A percentile compares a stretch with the other conserved stretches of the same genome.
phyloP scores from a whole-genome alignment of 257 asterid genomes.

The Solanum raphanifolium region DNA sequence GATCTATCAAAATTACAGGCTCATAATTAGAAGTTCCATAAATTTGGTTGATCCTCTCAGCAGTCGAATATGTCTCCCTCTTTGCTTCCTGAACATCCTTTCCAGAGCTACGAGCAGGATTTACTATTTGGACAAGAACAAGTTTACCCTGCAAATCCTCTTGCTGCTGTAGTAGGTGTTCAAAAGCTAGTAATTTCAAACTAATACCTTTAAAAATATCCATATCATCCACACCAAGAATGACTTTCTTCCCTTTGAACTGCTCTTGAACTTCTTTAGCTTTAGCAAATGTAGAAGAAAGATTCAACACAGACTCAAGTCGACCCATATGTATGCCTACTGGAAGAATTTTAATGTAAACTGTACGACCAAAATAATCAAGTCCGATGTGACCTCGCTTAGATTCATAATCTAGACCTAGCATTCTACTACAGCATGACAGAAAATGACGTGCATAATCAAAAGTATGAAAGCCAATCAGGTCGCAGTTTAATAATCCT shows the following conservation, averaged over 20 bases:
- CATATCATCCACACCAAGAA: constrained; percentile 94
- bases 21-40: constrained; percentile 46
- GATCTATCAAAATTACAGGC: constrained; percentile 73
- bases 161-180: constrained; percentile 52
- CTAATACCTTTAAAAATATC: constrained; percentile 92
- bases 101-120: constrained; percentile 90
- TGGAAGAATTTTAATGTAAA: constrained; percentile 76
- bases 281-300: constrained; percentile 48
- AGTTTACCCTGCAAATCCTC: constrained; percentile 37
- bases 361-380: constrained; percentile 87
- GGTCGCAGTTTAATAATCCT: constrained; percentile 68
- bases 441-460: constrained; percentile 94
- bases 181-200: constrained; percentile 77
- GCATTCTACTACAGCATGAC: constrained; percentile 88
- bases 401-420: constrained; percentile 86
- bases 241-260: constrained; percentile 57
- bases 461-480: constrained; percentile 84
- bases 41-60: constrained; percentile 50
- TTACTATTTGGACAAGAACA: constrained; percentile 77
- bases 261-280: constrained; percentile 56
- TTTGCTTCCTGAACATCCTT: constrained; percentile 82
- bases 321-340: constrained; percentile 91
- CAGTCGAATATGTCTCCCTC: constrained; percentile 61
- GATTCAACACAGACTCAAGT: constrained; percentile 60
- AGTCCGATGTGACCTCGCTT: constrained; percentile 88